phyloP scores from a whole-genome alignment of 2,329 filamentous ascomycete genomes.

The Sarocladium strictum region DNA sequence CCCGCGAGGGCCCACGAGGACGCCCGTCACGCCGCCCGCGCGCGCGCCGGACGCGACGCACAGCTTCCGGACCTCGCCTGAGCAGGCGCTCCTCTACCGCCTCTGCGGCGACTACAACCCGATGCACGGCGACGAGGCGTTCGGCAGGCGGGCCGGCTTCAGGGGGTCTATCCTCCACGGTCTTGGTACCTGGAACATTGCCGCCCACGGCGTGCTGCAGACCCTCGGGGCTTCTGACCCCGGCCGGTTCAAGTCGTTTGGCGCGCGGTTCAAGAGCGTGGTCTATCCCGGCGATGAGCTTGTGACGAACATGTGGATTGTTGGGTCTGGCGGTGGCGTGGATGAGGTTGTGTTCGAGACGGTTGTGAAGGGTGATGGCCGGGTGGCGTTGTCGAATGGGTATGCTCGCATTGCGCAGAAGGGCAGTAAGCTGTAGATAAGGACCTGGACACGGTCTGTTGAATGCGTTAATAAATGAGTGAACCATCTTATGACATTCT shows the following conservation, averaged over 20 bases:
- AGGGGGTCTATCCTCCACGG: conserved; percentile 40
- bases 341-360: conserved; percentile 35
- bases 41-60: conserved; percentile 31
- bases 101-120: conserved; percentile 45
- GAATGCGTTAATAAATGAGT: too few relatives aligned
- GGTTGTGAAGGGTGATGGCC: conserved; percentile 29
- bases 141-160: conserved; percentile 36
- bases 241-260: conserved; percentile 32
- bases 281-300: conserved; percentile 41
- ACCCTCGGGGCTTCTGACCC: conserved; percentile 34
- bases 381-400: conserved; percentile 31
- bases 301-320: conserved; percentile 36
- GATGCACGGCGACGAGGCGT: conserved; percentile 36
- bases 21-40: conserved; percentile 23
- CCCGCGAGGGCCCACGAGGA: conserved; percentile 31
- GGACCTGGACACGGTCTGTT: too few relatives aligned
- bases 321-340: conserved; percentile 23
- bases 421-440: conserved; percentile 22
- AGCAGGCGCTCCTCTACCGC: conserved; percentile 34
- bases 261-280: conserved; percentile 38
- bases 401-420: conserved; percentile 23
- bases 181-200: conserved; percentile 41
- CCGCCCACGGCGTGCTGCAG: conserved; percentile 34
- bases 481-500: too few relatives aligned
- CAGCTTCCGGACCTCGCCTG: conserved; percentile 30